phyloP scores from a whole-genome alignment of 345 rosid species.

The Acer yangbiense region DNA sequence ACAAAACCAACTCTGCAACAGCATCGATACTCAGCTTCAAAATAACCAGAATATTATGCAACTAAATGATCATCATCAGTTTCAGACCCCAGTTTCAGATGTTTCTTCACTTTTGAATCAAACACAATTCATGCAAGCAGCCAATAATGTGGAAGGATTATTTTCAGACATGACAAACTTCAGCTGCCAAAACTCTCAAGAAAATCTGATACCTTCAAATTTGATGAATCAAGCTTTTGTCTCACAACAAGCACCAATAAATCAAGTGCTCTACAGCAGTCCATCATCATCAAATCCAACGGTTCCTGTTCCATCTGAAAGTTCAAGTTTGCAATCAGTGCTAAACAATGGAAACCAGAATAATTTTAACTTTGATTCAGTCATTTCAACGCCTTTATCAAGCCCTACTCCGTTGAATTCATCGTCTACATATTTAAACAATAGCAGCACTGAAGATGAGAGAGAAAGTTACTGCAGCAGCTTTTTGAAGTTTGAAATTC shows the following conservation, averaged over 20 bases:
- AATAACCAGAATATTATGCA: slow-evolving; percentile 25
- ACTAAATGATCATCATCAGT: slow-evolving; percentile 22
- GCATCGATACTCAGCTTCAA: slow-evolving; percentile 21
- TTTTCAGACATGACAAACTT: slow-evolving; percentile 22
- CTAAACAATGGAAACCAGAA: slow-evolving; percentile 35
- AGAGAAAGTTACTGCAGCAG: slow-evolving; percentile 68
- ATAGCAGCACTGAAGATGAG: slow-evolving; percentile 66
- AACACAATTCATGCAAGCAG: slow-evolving; percentile 31
- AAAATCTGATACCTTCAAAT: slow-evolving; percentile 18
- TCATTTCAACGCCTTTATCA: slow-evolving; percentile 59
- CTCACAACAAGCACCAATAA: slow-evolving; percentile 29
- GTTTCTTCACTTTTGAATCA: slow-evolving; percentile 23
- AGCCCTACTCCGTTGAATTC: slow-evolving; percentile 56
- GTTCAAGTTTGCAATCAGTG: slow-evolving; percentile 29
- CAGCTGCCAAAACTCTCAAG: slow-evolving; percentile 26
- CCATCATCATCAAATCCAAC: slow-evolving; percentile 21
- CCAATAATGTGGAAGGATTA: slow-evolving; percentile 17
- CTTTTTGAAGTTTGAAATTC: slow-evolving; percentile 76
- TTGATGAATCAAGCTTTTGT: slow-evolving; percentile 14
- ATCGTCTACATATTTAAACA: slow-evolving; percentile 40
- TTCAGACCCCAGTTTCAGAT: slow-evolving; percentile 22
- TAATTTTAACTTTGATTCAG: slow-evolving; percentile 51
- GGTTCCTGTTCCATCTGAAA: slow-evolving; percentile 27
- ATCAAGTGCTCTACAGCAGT: slow-evolving; percentile 10
- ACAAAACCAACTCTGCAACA: slow-evolving; percentile 33